Conservation (phyloP, 2,329 filamentous ascomycete genomes). For the Penicillium sp. region DNA sequence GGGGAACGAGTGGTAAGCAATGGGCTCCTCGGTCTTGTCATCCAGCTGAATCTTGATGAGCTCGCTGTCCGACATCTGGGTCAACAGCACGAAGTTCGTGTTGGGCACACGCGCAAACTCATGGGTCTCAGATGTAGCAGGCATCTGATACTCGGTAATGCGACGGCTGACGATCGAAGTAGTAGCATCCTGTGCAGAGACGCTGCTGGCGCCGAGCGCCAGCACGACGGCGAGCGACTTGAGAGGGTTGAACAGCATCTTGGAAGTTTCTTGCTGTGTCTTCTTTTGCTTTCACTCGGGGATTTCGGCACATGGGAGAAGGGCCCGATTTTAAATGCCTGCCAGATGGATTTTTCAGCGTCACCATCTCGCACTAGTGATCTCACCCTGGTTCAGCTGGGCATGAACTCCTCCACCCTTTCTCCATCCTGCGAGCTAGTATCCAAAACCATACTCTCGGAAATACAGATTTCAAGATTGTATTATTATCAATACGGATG, state of each 20-base stretch:
- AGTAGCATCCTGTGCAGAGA: constrained; percentile 6
- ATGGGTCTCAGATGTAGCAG: constrained; percentile 17
- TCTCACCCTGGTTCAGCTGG: too few relatives aligned
- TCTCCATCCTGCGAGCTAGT: too few relatives aligned
- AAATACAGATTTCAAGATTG: too few relatives aligned
- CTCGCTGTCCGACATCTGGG: constrained; percentile 24
- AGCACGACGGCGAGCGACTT: constrained; percentile 12
- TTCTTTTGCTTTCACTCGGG: too few relatives aligned
- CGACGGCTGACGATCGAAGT: constrained; percentile 15
- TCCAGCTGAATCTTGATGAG: constrained; percentile 23
- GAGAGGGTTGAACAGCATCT: constrained; percentile 8
- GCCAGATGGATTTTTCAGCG: background rate
- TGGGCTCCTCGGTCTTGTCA: constrained; percentile 12
- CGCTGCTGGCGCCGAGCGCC: constrained; percentile 9
- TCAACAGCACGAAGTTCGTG: constrained; percentile 21
- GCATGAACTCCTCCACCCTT: too few relatives aligned
- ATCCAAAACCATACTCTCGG: too few relatives aligned
- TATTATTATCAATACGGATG: too few relatives aligned
- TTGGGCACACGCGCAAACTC: constrained; percentile 22
- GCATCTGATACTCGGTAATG: constrained; percentile 22
- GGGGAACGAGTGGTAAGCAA: constrained; percentile 14
- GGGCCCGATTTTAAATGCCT: too few relatives aligned
- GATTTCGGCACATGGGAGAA: too few relatives aligned
- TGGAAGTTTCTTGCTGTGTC: background rate
- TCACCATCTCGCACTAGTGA: too few relatives aligned